Evolutionary conservation across 176 grass and related monocot species (phyloP), one percentile per base, ranked within the genome.

Genomic region (Triticum dicoccoides): DNA sequence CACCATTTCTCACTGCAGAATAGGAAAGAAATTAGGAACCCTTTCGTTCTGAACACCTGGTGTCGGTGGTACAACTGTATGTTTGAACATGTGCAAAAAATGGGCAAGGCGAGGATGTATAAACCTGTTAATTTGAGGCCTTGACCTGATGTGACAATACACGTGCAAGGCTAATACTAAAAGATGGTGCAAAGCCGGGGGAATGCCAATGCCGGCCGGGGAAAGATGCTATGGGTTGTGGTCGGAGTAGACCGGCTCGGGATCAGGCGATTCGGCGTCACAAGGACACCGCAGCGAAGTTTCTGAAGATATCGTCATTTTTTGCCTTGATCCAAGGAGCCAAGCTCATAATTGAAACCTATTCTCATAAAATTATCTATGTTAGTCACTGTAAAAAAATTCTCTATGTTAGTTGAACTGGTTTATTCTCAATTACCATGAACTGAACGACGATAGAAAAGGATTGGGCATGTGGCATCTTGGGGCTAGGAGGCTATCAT

Each of bases 121-220:
- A 4, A 47, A 11, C 33, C 63, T 70, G n/a, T 66, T 72, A 23
- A 41, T 72, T 54, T 17, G 41, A 39, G 65, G 21, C 69, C 68
- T 85, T 91, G 82, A 81, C 77, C 69, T 63, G 81, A 84, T 13
- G 80, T 91, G 81, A 87, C 76, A 68, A 39, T 45, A 62, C 85
- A 88, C 86, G 32, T 81, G 86, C 39, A 39, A 23, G 23, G 11
- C 61, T 79, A 61, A 61, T 81, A 23, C 84, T 76, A 59, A 2
- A 76, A 58, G 44, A 49, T 56, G 1, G 20, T 32, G 45, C 6
- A 63, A 69, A 54, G 18, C 61, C 6, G 9, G 29, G 14, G 25
- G 52, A 3, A 17, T 29, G 76, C 59, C 85, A 56, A 83, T 34
- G 89, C 67, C 33, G 77, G 44, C 73, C 24, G 64, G 21, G 51